Evolutionary conservation across 208 protist species (phyloP).

Genomic region (Acanthamoeba sp.): DNA sequence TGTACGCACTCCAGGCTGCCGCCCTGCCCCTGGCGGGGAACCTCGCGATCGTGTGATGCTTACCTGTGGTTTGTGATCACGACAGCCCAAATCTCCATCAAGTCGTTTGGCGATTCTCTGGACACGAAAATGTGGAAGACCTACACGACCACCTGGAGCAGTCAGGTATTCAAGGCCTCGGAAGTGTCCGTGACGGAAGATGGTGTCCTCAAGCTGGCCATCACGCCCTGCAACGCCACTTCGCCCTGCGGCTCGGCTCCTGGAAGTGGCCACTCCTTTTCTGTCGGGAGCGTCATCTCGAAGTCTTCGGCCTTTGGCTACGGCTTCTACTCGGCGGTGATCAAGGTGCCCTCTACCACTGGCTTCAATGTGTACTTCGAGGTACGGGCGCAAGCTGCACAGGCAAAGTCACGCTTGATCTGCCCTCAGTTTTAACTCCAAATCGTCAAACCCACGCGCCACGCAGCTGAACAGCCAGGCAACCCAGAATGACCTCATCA

Average conservation of each 20-base stretch:
- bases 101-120: background rate
- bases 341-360: background rate
- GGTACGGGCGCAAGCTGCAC: too few relatives aligned
- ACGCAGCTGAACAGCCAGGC: background rate
- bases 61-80: too few relatives aligned
- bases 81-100: background rate
- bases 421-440: too few relatives aligned
- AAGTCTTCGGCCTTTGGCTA: background rate
- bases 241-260: too few relatives aligned
- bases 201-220: background rate
- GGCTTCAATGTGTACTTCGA: background rate
- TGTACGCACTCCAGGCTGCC: slow-evolving; percentile 5
- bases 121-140: background rate
- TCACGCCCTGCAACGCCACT: background rate
- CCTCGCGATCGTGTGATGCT: too few relatives aligned
- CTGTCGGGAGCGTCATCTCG: background rate
- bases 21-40: too few relatives aligned
- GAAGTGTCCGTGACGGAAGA: too few relatives aligned
- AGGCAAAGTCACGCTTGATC: too few relatives aligned
- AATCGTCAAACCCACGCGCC: too few relatives aligned
- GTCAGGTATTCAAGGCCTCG: background rate
- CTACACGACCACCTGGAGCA: background rate
- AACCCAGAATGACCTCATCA: background rate
- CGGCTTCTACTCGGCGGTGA: background rate
- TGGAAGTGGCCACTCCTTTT: too few relatives aligned